phyloP scores from a whole-genome alignment of 768 basidiomycete species.

The Macrolepiota fuliginosa region DNA sequence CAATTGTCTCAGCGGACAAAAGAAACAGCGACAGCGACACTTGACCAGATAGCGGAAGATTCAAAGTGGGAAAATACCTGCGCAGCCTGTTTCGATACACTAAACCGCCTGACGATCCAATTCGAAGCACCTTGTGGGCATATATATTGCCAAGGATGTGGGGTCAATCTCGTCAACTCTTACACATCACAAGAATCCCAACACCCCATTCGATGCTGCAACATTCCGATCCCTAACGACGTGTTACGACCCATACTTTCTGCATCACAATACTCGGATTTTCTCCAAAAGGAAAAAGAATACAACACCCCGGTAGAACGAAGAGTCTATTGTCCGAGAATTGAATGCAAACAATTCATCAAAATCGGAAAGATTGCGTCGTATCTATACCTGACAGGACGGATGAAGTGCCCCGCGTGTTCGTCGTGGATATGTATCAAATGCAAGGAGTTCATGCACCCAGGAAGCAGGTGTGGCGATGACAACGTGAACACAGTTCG shows the following conservation, averaged over 20 bases:
- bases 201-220: constrained; percentile 16
- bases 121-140: constrained; percentile 14
- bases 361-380: constrained; percentile 6
- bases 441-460: constrained; percentile 10
- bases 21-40: not conserved
- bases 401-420: constrained; percentile 10
- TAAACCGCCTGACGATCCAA: not conserved
- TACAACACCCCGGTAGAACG: constrained; percentile 7
- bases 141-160: constrained; percentile 13
- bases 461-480: constrained; percentile 11
- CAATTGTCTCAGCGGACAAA: not conserved
- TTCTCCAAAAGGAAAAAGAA: constrained; percentile 8
- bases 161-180: constrained; percentile 3
- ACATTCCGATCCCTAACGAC: constrained; percentile 4
- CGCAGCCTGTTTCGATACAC: not conserved
- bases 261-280: not conserved
- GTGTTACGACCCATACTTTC: constrained; percentile 3
- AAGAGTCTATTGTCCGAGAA: constrained; percentile 14
- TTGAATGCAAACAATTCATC: constrained; percentile 12
- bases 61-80: not conserved
- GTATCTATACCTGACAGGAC: not conserved
- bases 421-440: constrained; percentile 6
- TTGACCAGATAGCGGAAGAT: not conserved
- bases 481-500: constrained; percentile 25
- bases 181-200: constrained; percentile 12